These are phyloP conservation scores for Astrothelium subdiscretum DNA, from an alignment of 495 filamentous ascomycete species.

Conservation along the genomic window DNA sequence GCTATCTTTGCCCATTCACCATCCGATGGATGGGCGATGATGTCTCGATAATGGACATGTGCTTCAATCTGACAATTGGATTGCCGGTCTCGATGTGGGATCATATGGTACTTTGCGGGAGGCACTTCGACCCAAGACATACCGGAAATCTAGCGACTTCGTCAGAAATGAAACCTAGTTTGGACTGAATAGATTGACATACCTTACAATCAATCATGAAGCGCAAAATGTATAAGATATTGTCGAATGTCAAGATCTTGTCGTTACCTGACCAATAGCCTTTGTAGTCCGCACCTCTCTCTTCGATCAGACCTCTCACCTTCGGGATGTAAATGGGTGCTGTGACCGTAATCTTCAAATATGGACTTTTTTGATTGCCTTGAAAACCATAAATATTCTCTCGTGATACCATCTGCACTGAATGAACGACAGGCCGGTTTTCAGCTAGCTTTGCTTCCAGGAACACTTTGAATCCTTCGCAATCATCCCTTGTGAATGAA, in stretches of 20 bases:
- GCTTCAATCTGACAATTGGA: slow-evolving; percentile 97
- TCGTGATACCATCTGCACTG: slow-evolving; percentile 63
- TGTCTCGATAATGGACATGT: slow-evolving; percentile 60
- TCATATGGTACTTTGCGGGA: slow-evolving; percentile 56
- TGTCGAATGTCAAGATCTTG: slow-evolving; percentile 78
- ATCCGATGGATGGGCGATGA: slow-evolving; percentile 79
- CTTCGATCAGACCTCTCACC: slow-evolving; percentile 61
- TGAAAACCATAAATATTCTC: slow-evolving; percentile 90
- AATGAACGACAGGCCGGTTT: slow-evolving; percentile 52
- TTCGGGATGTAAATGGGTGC: slow-evolving; percentile 71
- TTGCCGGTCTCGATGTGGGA: slow-evolving; percentile 47
- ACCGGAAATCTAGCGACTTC: slow-evolving; percentile 50
- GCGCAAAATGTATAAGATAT: slow-evolving; percentile 82
- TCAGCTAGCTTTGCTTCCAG: slow-evolving; percentile 63
- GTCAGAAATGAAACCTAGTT: neutral
- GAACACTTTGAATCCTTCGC: slow-evolving; percentile 59
- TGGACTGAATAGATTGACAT: slow-evolving; percentile 11
- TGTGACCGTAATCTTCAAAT: slow-evolving; percentile 81
- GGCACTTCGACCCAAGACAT: slow-evolving; percentile 97
- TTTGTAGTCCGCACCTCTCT: slow-evolving; percentile 73
- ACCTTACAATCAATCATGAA: slow-evolving; percentile 96
- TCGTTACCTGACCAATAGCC: slow-evolving; percentile 70
- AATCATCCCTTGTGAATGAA: slow-evolving; percentile 64
- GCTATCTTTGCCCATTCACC: slow-evolving; percentile 99
- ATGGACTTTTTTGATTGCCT: slow-evolving; percentile 82